Percentiles rank a stretch among this genome's conserved stretches.
These are phyloP conservation scores for Xylaria sp. DNA, from an alignment of 495 filamentous ascomycete species.

Conservation along the genomic window DNA sequence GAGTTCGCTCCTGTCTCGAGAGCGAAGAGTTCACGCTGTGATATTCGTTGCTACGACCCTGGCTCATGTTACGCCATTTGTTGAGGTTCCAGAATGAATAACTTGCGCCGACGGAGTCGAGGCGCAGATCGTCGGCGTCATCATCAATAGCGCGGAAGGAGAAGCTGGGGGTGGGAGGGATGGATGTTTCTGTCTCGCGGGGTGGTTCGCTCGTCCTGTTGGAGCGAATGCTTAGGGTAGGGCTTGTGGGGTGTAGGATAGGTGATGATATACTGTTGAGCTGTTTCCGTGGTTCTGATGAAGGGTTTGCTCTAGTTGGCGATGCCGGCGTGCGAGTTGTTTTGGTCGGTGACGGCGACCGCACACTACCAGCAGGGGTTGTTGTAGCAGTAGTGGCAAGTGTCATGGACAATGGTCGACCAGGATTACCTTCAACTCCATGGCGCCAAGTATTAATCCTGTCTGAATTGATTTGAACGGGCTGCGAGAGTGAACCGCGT, in stretches of 20 bases:
- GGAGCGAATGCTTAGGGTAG: constrained; percentile 28
- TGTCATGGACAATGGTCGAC: constrained; percentile 42
- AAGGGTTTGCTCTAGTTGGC: constrained; percentile 39
- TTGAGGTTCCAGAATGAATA: constrained; percentile 55
- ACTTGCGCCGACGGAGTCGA: constrained; percentile 38
- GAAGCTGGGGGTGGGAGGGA: constrained; percentile 50
- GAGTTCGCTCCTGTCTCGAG: constrained; percentile 27
- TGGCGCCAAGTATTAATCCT: constrained; percentile 94
- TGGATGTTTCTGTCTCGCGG: constrained; percentile 27
- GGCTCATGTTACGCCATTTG: constrained; percentile 50
- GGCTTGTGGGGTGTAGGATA: constrained; percentile 28
- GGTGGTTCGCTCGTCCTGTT: constrained; percentile 29
- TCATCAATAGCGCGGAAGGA: constrained; percentile 43
- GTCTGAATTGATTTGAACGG: constrained; percentile 69
- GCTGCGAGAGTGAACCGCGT: constrained; percentile 54
- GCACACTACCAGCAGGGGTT: constrained; percentile 51
- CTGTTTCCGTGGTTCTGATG: constrained; percentile 48
- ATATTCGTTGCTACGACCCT: constrained; percentile 35
- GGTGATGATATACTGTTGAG: constrained; percentile 45
- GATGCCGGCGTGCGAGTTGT: constrained; percentile 39
- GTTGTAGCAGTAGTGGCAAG: constrained; percentile 28
- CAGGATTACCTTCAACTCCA: constrained; percentile 61
- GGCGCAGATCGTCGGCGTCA: constrained; percentile 38
- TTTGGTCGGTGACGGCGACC: constrained; percentile 59
- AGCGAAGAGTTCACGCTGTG: constrained; percentile 19